Evolutionary conservation across 345 rosid genomes (phyloP).

Genomic region (Microcos paniculata): DNA sequence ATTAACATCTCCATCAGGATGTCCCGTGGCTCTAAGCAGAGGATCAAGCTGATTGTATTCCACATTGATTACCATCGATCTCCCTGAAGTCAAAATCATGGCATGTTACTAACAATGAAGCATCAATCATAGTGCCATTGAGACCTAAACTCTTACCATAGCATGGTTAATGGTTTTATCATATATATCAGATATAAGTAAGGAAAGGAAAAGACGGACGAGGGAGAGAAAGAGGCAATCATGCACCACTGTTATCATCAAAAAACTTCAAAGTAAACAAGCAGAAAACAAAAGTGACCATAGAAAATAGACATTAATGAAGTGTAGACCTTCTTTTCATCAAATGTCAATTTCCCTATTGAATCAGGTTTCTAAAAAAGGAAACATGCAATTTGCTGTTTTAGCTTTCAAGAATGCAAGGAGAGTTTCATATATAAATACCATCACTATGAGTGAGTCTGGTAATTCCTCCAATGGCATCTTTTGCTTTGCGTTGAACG

Average conservation of each 20-base stretch:
- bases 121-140: not conserved
- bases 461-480: conserved; percentile 97
- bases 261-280: not conserved
- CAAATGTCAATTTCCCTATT: not conserved
- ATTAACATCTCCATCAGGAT: conserved; percentile 90
- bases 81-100: conserved; percentile 51
- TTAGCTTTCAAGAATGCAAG: not conserved
- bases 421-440: conserved; percentile 22
- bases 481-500: conserved; percentile 97
- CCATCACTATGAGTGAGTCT: conserved; percentile 90
- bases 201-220: not conserved
- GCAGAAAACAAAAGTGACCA: not conserved
- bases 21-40: conserved; percentile 80
- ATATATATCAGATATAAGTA: not conserved
- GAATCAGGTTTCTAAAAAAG: not conserved
- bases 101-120: not conserved
- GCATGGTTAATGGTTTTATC: not conserved
- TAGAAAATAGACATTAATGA: not conserved
- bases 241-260: not conserved
- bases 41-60: conserved; percentile 99
- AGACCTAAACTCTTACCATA: not conserved
- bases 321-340: not conserved
- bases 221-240: not conserved
- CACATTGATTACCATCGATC: conserved; percentile 95
- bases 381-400: not conserved